Evolutionary conservation across 1,284 basidiomycete species (phyloP), one percentile per base, ranked within the genome.

Genomic region (Ustilago xerochloae): DNA sequence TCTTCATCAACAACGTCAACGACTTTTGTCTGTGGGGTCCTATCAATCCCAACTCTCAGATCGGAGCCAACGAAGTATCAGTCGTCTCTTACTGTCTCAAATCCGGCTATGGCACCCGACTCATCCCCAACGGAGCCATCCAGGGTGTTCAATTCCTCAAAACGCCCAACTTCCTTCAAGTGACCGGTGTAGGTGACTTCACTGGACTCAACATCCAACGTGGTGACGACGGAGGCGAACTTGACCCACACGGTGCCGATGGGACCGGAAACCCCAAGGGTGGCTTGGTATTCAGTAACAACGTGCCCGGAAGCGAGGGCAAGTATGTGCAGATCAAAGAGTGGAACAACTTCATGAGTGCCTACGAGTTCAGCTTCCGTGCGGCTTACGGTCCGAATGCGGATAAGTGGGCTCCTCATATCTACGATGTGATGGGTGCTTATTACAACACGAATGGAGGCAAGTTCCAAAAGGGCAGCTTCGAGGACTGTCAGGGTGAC

Each of bases 41-140:
- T 20, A 62, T 61, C 36, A 57, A 66, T 8, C 66, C 56, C 30
- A 63, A 68, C 45, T 58, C 70, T 41, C 52, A 60, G 16, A 66
- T 82, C 58, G 78, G 77, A 10, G 64, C 62, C 43, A 60, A 73
- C 52, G 68, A 91, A 88, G 88, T 88, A 53, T 86, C 89, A 57
- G 88, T 90, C 77, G 89, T 91, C 48, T 85, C 91, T 33, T 92
- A 90, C 89, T 92, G 91, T 81, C 86, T 86, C 32, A 88, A 90
- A 86, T 86, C 66, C 6, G 76, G 77, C 35, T 67, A 71, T 45
- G 69, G 55, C 50, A 89, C 90, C 5, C 89, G 90, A 45, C 84
- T 92, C 65, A 92, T 94, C 72, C 92, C 92, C 20, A 87, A 90
- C 62, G 92, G 91, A 20, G 86, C 91, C 16, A 89, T 93, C 80